Conservation (phyloP, 2,329 filamentous ascomycete genomes). For the Microsporum ferrugineum region DNA sequence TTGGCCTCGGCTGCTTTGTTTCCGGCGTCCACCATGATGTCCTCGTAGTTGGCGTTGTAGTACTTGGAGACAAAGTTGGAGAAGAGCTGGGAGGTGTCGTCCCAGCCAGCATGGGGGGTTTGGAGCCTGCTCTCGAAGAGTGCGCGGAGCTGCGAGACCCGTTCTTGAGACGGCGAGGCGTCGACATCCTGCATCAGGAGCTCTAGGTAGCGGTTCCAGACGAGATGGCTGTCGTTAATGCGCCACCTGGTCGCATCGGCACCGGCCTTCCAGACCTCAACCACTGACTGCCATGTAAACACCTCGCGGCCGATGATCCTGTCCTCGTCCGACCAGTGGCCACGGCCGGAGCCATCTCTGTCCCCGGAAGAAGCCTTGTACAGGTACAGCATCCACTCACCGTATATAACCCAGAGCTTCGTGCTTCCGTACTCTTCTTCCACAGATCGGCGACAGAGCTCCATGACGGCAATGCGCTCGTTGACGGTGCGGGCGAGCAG, state of each 20-base stretch:
- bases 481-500: slow-evolving; percentile 45
- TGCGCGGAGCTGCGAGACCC: slow-evolving; percentile 38
- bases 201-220: slow-evolving; percentile 52
- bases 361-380: slow-evolving; percentile 39
- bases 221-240: slow-evolving; percentile 48
- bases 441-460: slow-evolving; percentile 48
- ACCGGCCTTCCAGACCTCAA: slow-evolving; percentile 46
- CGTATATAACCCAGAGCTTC: slow-evolving; percentile 51
- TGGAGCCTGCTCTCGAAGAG: slow-evolving; percentile 46
- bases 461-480: slow-evolving; percentile 48
- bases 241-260: slow-evolving; percentile 48
- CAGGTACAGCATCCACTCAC: slow-evolving; percentile 48
- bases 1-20: slow-evolving; percentile 43
- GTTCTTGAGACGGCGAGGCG: slow-evolving; percentile 37
- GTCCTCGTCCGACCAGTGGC: slow-evolving; percentile 45
- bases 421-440: slow-evolving; percentile 51
- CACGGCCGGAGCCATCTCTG: slow-evolving; percentile 25
- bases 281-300: slow-evolving; percentile 45
- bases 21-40: slow-evolving; percentile 46
- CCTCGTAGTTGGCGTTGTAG: slow-evolving; percentile 44
- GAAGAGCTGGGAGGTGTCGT: slow-evolving; percentile 47
- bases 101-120: slow-evolving; percentile 49
- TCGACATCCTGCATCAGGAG: slow-evolving; percentile 44
- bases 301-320: slow-evolving; percentile 46
- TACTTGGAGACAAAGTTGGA: slow-evolving; percentile 50